phyloP scores from a whole-genome alignment of 2,329 filamentous ascomycete species.

The Biscogniauxia marginata region DNA sequence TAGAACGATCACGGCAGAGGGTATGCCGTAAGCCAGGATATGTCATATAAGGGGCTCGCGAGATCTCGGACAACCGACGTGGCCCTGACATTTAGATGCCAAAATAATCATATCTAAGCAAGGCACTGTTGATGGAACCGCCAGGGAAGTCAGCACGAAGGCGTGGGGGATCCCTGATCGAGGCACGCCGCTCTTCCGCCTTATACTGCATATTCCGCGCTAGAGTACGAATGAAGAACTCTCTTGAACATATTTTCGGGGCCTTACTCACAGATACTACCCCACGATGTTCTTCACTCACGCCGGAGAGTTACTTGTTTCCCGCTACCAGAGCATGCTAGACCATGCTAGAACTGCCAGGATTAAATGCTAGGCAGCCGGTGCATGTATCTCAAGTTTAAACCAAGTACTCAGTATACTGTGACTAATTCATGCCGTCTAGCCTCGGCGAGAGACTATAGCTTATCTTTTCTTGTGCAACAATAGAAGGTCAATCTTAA shows the following conservation, averaged over 20 bases:
- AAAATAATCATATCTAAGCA: background rate
- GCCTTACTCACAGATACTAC: background rate
- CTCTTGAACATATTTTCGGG: background rate
- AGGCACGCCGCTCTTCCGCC: background rate
- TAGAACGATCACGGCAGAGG: background rate
- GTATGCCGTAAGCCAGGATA: background rate
- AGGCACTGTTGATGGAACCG: background rate
- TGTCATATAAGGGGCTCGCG: background rate
- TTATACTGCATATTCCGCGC: background rate
- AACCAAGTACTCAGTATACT: background rate
- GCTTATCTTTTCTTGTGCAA: background rate
- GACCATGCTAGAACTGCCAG: background rate
- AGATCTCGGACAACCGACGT: background rate
- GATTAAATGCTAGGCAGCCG: background rate
- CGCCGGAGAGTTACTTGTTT: background rate
- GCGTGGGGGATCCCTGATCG: background rate
- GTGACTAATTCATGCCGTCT: background rate
- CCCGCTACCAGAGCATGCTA: too few relatives aligned
- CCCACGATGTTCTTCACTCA: background rate
- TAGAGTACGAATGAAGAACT: background rate
- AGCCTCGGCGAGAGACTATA: background rate
- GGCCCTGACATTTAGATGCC: background rate
- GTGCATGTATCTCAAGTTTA: background rate
- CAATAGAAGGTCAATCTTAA: background rate
- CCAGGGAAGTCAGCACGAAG: background rate